These are phyloP conservation scores for Cladosporium sp. DNA, from an alignment of 2,329 filamentous ascomycete genomes.

Conservation along the genomic window DNA sequence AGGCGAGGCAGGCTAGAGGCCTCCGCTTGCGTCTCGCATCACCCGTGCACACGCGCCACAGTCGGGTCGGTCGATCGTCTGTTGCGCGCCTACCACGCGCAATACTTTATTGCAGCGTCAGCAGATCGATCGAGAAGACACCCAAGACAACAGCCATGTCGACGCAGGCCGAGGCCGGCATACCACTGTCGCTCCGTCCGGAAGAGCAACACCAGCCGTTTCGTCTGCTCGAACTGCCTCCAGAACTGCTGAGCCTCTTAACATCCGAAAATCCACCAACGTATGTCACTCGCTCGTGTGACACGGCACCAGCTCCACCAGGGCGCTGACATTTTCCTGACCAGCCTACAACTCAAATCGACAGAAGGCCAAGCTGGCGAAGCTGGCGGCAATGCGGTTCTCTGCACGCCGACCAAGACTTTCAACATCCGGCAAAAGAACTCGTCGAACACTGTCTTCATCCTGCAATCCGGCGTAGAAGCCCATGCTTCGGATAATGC, in stretches of 20 bases:
- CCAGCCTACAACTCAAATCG: constrained; percentile 38
- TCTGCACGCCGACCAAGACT: constrained; percentile 53
- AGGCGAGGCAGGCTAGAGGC: too few relatives aligned
- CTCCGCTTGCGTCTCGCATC: too few relatives aligned
- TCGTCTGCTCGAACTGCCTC: constrained; percentile 55
- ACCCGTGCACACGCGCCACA: too few relatives aligned
- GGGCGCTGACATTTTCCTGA: not conserved
- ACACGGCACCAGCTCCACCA: too few relatives aligned
- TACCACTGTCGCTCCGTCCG: constrained; percentile 39
- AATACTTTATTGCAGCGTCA: too few relatives aligned
- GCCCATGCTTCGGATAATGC: not conserved
- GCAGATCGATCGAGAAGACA: too few relatives aligned
- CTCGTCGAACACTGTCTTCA: constrained; percentile 57
- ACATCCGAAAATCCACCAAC: constrained; percentile 39
- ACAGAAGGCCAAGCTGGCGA: constrained; percentile 21
- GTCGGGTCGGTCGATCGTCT: too few relatives aligned
- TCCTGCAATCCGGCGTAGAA: constrained; percentile 37
- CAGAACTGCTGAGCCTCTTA: constrained; percentile 50
- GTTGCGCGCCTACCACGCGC: too few relatives aligned
- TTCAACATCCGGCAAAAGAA: constrained; percentile 59
- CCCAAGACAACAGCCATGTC: constrained; percentile 31
- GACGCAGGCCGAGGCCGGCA: constrained; percentile 35
- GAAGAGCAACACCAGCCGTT: constrained; percentile 46
- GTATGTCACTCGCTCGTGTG: constrained; percentile 27
- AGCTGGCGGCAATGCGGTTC: constrained; percentile 41